A percentile compares a stretch with the other conserved stretches of the same genome.
These are phyloP conservation scores for Lactifluus volemus DNA, from an alignment of 768 basidiomycete species.

Conservation along the genomic window DNA sequence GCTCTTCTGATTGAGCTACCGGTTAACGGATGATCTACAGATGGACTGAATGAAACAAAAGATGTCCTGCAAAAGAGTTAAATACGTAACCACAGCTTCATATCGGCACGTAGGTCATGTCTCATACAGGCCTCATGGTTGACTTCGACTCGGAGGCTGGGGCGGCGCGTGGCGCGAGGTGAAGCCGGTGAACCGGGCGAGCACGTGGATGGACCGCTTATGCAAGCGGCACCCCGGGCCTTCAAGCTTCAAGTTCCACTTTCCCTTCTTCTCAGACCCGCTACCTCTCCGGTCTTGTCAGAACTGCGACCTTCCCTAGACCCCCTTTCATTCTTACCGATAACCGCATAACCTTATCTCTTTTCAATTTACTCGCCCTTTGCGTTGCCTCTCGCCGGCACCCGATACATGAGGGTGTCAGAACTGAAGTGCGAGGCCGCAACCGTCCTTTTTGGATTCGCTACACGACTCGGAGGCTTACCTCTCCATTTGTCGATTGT, in stretches of 20 bases:
- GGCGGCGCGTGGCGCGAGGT: too few relatives aligned
- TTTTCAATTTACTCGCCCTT: neutral
- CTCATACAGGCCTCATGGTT: too few relatives aligned
- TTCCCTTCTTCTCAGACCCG: neutral
- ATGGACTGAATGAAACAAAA: too few relatives aligned
- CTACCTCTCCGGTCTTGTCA: neutral
- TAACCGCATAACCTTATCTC: neutral
- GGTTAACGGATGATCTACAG: too few relatives aligned
- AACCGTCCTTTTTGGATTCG: constrained; percentile 7
- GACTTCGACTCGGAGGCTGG: too few relatives aligned
- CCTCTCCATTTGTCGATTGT: neutral
- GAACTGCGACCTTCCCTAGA: neutral
- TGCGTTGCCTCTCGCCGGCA: neutral
- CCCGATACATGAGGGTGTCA: constrained; percentile 14
- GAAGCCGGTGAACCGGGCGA: too few relatives aligned
- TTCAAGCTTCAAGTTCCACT: neutral
- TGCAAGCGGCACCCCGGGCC: neutral
- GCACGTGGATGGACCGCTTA: too few relatives aligned
- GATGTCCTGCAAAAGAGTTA: too few relatives aligned
- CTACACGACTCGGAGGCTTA: constrained; percentile 6
- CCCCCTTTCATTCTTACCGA: constrained; percentile 12
- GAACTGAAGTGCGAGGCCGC: constrained; percentile 14
- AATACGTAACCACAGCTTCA: too few relatives aligned
- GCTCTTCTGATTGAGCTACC: too few relatives aligned
- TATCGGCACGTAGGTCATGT: too few relatives aligned